These are phyloP conservation scores for Boletus sp. DNA, from an alignment of 768 basidiomycete species.

Conservation along the genomic window DNA sequence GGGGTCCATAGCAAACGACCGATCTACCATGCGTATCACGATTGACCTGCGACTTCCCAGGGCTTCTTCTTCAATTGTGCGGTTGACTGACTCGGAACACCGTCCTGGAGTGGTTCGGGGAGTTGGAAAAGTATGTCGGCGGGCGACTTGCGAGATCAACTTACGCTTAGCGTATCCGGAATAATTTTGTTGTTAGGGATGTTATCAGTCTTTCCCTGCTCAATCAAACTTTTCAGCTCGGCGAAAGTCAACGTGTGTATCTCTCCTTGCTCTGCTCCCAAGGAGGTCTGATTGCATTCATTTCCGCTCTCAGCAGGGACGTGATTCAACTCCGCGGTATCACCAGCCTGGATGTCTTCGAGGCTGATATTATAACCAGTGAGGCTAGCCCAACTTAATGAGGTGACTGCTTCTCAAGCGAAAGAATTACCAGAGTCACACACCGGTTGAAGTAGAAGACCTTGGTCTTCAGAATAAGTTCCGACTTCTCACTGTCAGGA, in stretches of 20 bases:
- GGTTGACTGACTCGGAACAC: conserved; percentile 55
- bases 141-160: conserved; percentile 19
- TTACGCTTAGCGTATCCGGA: conserved; percentile 63
- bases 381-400: conserved; percentile 26
- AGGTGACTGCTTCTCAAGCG: conserved; percentile 33
- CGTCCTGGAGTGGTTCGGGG: conserved; percentile 40
- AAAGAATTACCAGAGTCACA: conserved; percentile 11
- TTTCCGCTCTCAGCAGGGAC: conserved; percentile 20
- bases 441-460: conserved; percentile 76
- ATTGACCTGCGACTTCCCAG: conserved; percentile 48
- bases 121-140: neutral
- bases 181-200: conserved; percentile 81
- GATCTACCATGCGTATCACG: conserved; percentile 21
- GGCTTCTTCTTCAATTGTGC: conserved; percentile 58
- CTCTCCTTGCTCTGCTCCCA: conserved; percentile 26
- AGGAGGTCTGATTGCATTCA: conserved; percentile 11
- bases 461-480: conserved; percentile 50
- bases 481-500: conserved; percentile 41
- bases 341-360: conserved; percentile 24
- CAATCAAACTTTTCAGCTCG: conserved; percentile 68
- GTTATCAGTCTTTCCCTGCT: conserved; percentile 65
- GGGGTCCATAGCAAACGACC: neutral
- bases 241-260: conserved; percentile 57
- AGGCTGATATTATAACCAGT: conserved; percentile 28
- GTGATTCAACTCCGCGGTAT: conserved; percentile 10